phyloP scores from a whole-genome alignment of 225 moss, liverwort and hornwort genomes.

The Pseudisothecium myosuroides region DNA sequence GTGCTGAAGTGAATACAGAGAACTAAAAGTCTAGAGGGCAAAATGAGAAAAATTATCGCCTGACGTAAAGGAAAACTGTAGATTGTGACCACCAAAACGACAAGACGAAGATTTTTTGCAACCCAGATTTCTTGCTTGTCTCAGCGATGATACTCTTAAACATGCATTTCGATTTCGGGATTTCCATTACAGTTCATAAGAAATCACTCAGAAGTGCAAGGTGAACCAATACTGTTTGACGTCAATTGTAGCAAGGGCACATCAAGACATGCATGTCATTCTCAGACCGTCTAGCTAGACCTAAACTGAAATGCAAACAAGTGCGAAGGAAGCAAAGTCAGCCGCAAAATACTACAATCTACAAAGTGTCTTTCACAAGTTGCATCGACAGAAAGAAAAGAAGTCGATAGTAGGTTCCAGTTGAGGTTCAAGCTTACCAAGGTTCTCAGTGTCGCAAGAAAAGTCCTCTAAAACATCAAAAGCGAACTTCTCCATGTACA shows the following conservation, averaged over 20 bases:
- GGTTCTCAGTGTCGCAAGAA: neutral
- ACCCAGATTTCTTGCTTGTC: neutral
- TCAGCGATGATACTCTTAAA: neutral
- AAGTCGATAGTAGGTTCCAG: neutral
- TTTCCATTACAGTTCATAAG: neutral
- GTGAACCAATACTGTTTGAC: neutral
- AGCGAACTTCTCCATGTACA: neutral
- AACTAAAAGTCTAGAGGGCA: neutral
- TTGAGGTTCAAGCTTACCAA: neutral
- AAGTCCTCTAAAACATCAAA: neutral
- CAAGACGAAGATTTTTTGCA: neutral
- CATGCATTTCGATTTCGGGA: neutral
- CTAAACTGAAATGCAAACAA: neutral
- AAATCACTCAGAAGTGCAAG: neutral
- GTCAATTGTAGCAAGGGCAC: neutral
- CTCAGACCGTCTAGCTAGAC: neutral
- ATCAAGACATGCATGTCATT: neutral
- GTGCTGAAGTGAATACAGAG: neutral
- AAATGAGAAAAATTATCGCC: no score
- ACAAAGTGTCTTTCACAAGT: neutral
- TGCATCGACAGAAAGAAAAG: neutral
- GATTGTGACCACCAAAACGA: neutral
- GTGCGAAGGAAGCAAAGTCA: neutral
- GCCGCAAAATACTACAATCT: neutral
- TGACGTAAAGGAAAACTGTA: neutral